These are phyloP conservation scores for Colletotrichum liriopes DNA, from an alignment of 2,329 filamentous ascomycete genomes.

Conservation along the genomic window DNA sequence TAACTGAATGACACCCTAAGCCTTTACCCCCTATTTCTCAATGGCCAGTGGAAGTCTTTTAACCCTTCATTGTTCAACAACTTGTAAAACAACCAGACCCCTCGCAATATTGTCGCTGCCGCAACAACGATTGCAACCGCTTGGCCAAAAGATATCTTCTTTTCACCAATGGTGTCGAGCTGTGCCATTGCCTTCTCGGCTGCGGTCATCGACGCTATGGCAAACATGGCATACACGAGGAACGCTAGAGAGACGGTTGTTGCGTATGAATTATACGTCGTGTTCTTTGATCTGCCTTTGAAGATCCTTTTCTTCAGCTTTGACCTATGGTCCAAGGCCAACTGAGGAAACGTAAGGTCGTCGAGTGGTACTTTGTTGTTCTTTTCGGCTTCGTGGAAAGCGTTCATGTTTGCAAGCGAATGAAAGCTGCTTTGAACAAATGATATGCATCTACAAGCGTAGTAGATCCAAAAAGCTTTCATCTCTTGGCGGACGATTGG, in stretches of 20 bases:
- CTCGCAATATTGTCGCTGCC: not conserved
- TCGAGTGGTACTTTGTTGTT: not conserved
- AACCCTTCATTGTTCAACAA: not conserved
- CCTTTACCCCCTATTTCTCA: no score
- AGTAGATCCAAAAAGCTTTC: constrained; percentile 7
- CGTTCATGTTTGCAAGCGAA: not conserved
- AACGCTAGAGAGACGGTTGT: constrained; percentile 4
- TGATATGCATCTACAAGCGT: not conserved
- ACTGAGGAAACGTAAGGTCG: not conserved
- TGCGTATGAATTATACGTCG: not conserved
- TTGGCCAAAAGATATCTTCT: not conserved
- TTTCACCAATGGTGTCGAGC: not conserved
- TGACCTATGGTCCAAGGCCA: not conserved
- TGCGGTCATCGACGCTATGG: constrained; percentile 7
- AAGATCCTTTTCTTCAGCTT: no score
- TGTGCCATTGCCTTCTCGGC: not conserved
- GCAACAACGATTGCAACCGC: constrained; percentile 17
- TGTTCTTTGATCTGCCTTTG: not conserved
- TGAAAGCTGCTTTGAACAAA: constrained; percentile 8
- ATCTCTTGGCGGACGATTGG: not conserved
- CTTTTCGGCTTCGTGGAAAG: constrained; percentile 11
- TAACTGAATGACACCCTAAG: no score
- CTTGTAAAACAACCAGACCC: not conserved
- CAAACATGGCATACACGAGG: constrained; percentile 8
- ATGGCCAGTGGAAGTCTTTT: not conserved